A percentile compares a stretch with the other conserved stretches of the same genome.
Conservation (phyloP, 2,329 filamentous ascomycete species). For the Nothophoma quercina region DNA sequence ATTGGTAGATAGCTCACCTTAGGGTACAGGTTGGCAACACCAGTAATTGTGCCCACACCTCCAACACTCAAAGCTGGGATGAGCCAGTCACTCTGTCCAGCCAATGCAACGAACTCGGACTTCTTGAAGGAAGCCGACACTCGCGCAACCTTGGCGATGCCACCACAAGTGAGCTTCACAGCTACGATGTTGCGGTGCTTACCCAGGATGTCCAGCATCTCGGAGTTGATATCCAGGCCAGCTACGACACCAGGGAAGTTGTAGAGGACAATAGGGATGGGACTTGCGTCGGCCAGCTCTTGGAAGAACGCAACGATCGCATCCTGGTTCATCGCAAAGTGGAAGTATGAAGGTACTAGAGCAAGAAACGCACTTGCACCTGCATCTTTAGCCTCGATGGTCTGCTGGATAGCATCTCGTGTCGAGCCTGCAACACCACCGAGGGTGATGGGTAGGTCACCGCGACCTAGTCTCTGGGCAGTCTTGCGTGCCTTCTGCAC, state of each 20-base stretch:
- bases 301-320: conserved; percentile 48
- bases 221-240: conserved; percentile 56
- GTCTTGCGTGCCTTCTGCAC: conserved; percentile 50
- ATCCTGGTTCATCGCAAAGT: conserved; percentile 50
- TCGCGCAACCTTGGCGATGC: conserved; percentile 54
- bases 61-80: conserved; percentile 67
- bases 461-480: conserved; percentile 42
- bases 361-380: conserved; percentile 51
- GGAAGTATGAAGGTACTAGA: conserved; percentile 51
- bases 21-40: conserved; percentile 69
- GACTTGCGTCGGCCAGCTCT: conserved; percentile 48
- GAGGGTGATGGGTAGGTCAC: conserved; percentile 51
- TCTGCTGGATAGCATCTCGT: conserved; percentile 52
- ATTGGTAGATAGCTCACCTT: conserved; percentile 39
- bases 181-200: conserved; percentile 48
- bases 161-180: conserved; percentile 51
- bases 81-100: conserved; percentile 55
- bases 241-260: conserved; percentile 56
- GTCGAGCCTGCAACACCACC: conserved; percentile 53
- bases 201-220: conserved; percentile 47
- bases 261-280: conserved; percentile 57
- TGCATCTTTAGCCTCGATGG: conserved; percentile 47
- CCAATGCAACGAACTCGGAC: conserved; percentile 49
- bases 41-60: conserved; percentile 67
- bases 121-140: conserved; percentile 48